Evolutionary conservation across 345 rosid species (phyloP).

Genomic region (Fremontodendron californicum): DNA sequence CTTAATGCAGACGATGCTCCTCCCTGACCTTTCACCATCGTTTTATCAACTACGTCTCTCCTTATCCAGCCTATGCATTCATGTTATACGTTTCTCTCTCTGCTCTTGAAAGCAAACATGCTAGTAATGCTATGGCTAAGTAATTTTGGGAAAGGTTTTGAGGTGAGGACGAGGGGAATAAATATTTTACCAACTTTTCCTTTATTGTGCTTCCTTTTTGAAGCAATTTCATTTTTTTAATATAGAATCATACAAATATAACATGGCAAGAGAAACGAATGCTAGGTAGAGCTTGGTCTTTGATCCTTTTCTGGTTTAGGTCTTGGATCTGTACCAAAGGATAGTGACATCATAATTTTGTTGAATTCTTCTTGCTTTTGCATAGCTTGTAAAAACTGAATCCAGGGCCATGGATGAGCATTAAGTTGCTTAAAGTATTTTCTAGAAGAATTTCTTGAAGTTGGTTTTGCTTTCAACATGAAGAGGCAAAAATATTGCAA

Average conservation of each 20-base stretch:
- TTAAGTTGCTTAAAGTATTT: not conserved
- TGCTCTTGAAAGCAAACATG: not conserved
- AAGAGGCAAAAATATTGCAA: not conserved
- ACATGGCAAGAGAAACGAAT: not conserved
- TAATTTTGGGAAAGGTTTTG: no score
- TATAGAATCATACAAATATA: not conserved
- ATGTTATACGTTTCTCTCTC: not conserved
- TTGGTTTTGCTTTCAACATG: not conserved
- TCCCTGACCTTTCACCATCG: not conserved
- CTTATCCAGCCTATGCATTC: not conserved
- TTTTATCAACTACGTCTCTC: not conserved
- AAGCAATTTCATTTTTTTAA: not conserved
- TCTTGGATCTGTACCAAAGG: not conserved
- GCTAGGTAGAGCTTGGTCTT: not conserved
- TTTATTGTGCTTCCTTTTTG: not conserved
- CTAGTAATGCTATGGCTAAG: not conserved
- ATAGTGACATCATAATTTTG: not conserved
- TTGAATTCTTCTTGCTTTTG: not conserved
- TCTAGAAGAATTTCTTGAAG: not conserved
- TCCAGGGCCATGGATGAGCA: not conserved
- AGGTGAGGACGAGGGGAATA: not conserved
- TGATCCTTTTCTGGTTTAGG: not conserved
- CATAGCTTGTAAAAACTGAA: not conserved
- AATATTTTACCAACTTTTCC: not conserved
- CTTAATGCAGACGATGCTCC: not conserved